Conservation (phyloP, 257 asterid genomes). For the Striga asiatica region DNA sequence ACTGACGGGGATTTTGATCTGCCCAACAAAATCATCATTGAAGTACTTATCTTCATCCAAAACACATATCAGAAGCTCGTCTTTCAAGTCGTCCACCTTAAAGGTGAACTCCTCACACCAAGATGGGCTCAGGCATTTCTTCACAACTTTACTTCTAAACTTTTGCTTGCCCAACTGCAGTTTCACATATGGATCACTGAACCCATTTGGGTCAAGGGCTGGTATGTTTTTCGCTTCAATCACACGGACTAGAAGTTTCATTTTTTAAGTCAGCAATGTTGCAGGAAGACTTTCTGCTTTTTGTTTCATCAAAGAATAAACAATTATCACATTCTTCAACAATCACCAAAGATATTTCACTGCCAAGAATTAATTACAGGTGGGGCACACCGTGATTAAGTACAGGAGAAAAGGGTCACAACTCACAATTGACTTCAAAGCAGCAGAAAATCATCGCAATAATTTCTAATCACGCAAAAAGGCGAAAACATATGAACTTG, state of each 20-base stretch:
- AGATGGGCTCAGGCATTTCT: constrained; percentile 78
- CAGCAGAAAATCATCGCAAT: constrained; percentile 17
- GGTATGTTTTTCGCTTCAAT: constrained; percentile 78
- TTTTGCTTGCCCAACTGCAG: constrained; percentile 78
- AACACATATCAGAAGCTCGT: constrained; percentile 63
- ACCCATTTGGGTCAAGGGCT: constrained; percentile 79
- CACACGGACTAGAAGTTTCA: constrained; percentile 91
- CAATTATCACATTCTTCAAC: constrained; percentile 8
- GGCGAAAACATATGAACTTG: neutral
- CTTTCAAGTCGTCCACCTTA: constrained; percentile 76
- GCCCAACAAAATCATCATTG: constrained; percentile 86
- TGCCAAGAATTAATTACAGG: constrained; percentile 4
- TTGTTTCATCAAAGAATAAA: neutral
- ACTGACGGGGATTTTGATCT: constrained; percentile 50
- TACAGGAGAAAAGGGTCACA: no score
- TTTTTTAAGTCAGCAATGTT: neutral
- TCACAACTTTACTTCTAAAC: constrained; percentile 66
- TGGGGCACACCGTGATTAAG: neutral
- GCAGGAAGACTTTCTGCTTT: neutral
- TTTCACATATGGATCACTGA: constrained; percentile 90
- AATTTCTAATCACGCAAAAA: constrained; percentile 5
- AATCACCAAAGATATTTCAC: constrained; percentile 4
- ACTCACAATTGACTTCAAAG: no score
- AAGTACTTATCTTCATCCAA: constrained; percentile 90
- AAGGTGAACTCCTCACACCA: constrained; percentile 94